Percentiles rank a stretch among this genome's conserved stretches.
These are phyloP conservation scores for Phytophthora aleatoria DNA, from an alignment of 352 stramenopile species.

Conservation along the genomic window DNA sequence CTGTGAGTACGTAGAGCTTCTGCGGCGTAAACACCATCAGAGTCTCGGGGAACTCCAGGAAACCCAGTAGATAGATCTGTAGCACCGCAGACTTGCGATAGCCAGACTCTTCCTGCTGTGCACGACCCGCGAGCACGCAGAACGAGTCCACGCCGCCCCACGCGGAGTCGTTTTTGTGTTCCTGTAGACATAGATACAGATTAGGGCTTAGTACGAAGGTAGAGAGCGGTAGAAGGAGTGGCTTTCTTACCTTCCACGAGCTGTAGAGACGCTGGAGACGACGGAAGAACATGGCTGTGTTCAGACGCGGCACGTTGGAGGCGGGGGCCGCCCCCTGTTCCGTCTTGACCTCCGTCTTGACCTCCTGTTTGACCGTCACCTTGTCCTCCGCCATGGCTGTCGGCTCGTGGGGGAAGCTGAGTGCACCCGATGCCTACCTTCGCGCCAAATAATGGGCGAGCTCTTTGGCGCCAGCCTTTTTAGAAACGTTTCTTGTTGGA, in stretches of 20 bases:
- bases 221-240: background rate
- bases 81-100: conserved; percentile 91
- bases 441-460: conserved; percentile 6
- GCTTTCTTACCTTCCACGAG: conserved; percentile 53
- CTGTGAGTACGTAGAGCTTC: conserved; percentile 87
- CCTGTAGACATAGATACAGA: conserved; percentile 13
- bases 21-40: conserved; percentile 90
- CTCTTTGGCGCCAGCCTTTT: background rate
- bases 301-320: conserved; percentile 44
- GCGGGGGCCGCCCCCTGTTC: conserved; percentile 26
- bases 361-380: conserved; percentile 26
- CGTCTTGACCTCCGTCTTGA: conserved; percentile 47
- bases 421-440: background rate
- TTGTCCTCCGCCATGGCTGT: conserved; percentile 13
- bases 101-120: conserved; percentile 83
- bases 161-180: conserved; percentile 45
- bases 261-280: conserved; percentile 78
- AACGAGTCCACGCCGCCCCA: conserved; percentile 79
- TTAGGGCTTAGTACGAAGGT: background rate
- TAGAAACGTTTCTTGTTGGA: conserved; percentile 7
- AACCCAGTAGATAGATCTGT: conserved; percentile 92
- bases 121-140: conserved; percentile 82
- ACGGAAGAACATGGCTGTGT: conserved; percentile 80
- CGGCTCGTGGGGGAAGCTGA: background rate
- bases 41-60: conserved; percentile 92